These are phyloP conservation scores for Colletotrichum sp. DNA, from an alignment of 2,329 filamentous ascomycete species.

Conservation along the genomic window DNA sequence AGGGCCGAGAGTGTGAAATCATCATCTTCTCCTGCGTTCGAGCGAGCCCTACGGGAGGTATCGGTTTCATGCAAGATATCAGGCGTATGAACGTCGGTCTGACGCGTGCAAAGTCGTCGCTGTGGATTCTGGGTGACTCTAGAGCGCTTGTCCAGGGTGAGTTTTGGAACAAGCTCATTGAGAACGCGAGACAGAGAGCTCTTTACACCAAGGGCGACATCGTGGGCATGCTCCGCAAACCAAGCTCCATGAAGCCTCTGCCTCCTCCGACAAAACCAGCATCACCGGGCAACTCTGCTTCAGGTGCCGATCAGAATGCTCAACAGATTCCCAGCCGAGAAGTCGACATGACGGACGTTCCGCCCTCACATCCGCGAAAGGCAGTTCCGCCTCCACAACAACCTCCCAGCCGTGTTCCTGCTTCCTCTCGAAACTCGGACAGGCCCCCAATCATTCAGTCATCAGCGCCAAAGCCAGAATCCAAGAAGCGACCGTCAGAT, in stretches of 20 bases:
- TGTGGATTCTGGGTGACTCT: conserved; percentile 96
- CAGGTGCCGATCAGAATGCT: not conserved
- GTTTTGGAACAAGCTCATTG: conserved; percentile 88
- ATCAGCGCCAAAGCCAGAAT: conserved; percentile 24
- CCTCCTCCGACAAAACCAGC: conserved; percentile 29
- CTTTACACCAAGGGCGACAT: conserved; percentile 76
- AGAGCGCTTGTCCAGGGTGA: conserved; percentile 83
- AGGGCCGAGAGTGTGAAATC: conserved; percentile 94
- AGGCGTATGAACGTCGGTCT: conserved; percentile 99
- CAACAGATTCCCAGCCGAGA: not conserved
- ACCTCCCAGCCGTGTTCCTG: not conserved
- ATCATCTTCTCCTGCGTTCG: conserved; percentile 99
- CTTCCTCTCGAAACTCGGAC: conserved; percentile 2
- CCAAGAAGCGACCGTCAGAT: conserved; percentile 51
- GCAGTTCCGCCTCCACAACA: not conserved
- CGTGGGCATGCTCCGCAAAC: conserved; percentile 51
- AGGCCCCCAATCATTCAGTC: conserved; percentile 44
- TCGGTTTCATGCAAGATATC: conserved; percentile 98
- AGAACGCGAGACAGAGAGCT: conserved; percentile 76
- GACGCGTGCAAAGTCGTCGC: conserved; percentile 92
- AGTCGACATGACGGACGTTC: conserved; percentile 20
- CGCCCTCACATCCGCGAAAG: not conserved
- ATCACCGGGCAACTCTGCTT: conserved; percentile 18
- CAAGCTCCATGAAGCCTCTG: conserved; percentile 33
- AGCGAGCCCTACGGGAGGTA: conserved; percentile 89